Evolutionary conservation across 805 yeast species (phyloP), one percentile per base, ranked within the genome.

Genomic region (Myxozyma kluyveri): DNA sequence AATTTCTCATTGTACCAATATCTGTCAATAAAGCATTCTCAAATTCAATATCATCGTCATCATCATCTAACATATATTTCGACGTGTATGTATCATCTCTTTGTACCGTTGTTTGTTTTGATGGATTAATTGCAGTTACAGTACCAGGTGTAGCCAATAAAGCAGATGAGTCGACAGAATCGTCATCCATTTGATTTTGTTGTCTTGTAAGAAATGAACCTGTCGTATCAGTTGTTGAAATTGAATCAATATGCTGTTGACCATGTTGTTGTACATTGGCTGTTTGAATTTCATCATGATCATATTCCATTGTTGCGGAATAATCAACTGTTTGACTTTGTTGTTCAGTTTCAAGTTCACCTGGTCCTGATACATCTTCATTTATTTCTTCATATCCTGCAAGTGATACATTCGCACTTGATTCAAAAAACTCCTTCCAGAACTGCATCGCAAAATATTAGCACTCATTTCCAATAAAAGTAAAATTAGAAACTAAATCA

Each of bases 401-500:
- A 32, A 84, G 67, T 56, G 81, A 79, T 22, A 84, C 85, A 62
- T 81, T 78, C 1, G 88, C 89, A 26, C 87, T 78, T 42, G 81
- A 78, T 63, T 88, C 95, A 61, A 88, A 79, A 68, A 88, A 84
- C 29, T 77, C 77, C 63, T 86, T 86, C 84, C 95, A 83, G 68
- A 87, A 86, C 50, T 78, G 37, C 12, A 19, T 9, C 5, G 17
- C 17, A 29, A 22, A 22, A 19, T 19, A 40, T 6, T 22, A 22
- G 7, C 1, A 18, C 21, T n/a, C 19, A 24, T 12, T 18, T n/a
- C n/a, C n/a, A n/a, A n/a, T n/a, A n/a, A n/a, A n/a, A n/a, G n/a
- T n/a, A n/a, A n/a, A n/a, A n/a, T n/a, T n/a, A n/a, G n/a, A n/a
- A n/a, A n/a, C n/a, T n/a, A n/a, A n/a, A n/a, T n/a, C n/a, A n/a